These are phyloP conservation scores for Podila clonocystis DNA, from an alignment of 192 early-diverging fungal species.

Conservation along the genomic window DNA sequence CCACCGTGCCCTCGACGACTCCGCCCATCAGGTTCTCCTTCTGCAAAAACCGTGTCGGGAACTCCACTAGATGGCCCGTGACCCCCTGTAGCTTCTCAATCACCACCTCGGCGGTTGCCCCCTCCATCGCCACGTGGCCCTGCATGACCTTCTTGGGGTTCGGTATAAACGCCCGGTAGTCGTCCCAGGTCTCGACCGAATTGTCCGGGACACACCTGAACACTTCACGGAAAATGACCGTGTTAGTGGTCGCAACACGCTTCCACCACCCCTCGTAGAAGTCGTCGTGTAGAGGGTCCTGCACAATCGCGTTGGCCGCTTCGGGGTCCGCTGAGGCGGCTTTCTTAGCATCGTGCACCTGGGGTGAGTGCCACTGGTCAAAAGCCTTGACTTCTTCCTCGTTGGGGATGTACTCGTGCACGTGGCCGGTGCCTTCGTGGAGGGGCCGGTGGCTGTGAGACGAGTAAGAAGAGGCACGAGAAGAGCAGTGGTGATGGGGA, in stretches of 20 bases:
- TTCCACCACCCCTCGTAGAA: constrained; percentile 73
- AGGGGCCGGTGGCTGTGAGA: background rate
- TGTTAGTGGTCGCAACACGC: constrained; percentile 70
- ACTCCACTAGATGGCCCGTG: constrained; percentile 63
- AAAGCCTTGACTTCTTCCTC: constrained; percentile 13
- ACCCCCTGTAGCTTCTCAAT: constrained; percentile 38
- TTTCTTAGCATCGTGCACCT: constrained; percentile 11
- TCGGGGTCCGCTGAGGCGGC: constrained; percentile 22
- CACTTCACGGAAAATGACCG: constrained; percentile 73
- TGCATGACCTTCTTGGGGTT: constrained; percentile 53
- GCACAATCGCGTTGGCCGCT: constrained; percentile 52
- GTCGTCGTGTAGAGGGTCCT: constrained; percentile 76
- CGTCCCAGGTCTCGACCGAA: constrained; percentile 62
- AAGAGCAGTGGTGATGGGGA: background rate
- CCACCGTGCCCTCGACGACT: constrained; percentile 55
- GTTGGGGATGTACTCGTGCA: constrained; percentile 13
- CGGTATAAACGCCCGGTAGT: constrained; percentile 57
- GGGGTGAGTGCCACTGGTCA: constrained; percentile 11
- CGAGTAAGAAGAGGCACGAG: background rate
- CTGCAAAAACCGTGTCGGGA: constrained; percentile 58
- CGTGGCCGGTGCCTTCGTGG: constrained; percentile 9
- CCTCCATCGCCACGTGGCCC: constrained; percentile 63
- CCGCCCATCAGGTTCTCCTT: constrained; percentile 63
- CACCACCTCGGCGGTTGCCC: constrained; percentile 42
- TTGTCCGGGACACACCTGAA: constrained; percentile 91